These are phyloP conservation scores for Stevia rebaudiana DNA, from an alignment of 140 eudicot species.

Conservation along the genomic window DNA sequence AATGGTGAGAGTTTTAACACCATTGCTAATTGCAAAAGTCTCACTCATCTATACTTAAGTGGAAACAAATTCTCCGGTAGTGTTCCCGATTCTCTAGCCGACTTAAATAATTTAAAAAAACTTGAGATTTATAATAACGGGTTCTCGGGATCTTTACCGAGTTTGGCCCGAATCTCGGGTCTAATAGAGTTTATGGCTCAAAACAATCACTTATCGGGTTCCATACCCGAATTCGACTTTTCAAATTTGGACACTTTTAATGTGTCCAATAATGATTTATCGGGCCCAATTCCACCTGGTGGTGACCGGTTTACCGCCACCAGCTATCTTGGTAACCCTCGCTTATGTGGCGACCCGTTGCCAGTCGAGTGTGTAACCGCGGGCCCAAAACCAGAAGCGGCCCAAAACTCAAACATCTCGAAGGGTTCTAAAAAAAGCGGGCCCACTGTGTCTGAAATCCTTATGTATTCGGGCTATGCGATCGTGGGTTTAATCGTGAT, in stretches of 20 bases:
- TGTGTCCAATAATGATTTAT: conserved; percentile 47
- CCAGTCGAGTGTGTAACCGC: conserved; percentile 33
- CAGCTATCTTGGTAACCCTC: conserved; percentile 42
- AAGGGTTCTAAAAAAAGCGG: conserved; percentile 18
- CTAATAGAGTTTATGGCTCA: conserved; percentile 40
- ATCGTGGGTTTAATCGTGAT: conserved; percentile 39
- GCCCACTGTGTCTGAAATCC: conserved; percentile 35
- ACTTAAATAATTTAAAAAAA: conserved; percentile 37
- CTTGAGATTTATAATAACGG: conserved; percentile 47
- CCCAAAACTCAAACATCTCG: conserved; percentile 11
- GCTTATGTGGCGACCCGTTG: conserved; percentile 53
- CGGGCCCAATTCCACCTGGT: conserved; percentile 46
- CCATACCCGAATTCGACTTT: conserved; percentile 44
- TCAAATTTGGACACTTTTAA: conserved; percentile 32
- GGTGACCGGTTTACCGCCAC: conserved; percentile 31
- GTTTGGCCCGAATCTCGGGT: conserved; percentile 39
- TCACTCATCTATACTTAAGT: conserved; percentile 33
- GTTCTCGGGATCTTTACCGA: conserved; percentile 47
- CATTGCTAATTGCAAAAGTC: conserved; percentile 39
- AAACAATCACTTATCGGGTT: conserved; percentile 44
- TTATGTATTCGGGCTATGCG: conserved; percentile 55
- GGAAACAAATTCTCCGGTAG: conserved; percentile 40
- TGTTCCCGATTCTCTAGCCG: conserved; percentile 41
- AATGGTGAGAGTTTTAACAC: conserved; percentile 31
- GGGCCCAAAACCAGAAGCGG: not conserved